Evolutionary conservation across 768 basidiomycete genomes (phyloP).

Genomic region (Amanita exitialis): DNA sequence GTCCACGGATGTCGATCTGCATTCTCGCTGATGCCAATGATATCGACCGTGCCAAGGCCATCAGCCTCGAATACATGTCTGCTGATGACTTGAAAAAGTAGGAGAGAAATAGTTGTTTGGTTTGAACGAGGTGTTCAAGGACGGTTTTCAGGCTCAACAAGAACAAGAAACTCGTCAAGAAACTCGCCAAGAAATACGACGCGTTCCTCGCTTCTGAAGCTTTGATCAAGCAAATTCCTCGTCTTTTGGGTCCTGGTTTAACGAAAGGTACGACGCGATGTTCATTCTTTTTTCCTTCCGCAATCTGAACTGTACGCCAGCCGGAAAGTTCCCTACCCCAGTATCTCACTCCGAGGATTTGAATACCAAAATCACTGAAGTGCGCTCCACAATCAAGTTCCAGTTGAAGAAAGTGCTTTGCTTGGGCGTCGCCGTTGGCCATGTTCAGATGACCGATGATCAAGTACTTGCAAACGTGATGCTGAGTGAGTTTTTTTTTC

Average conservation of each 20-base stretch:
- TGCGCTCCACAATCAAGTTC: slow-evolving; percentile 99
- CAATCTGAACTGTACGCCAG: slow-evolving; percentile 24
- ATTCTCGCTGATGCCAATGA: slow-evolving; percentile 99
- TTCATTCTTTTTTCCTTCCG: slow-evolving; percentile 3
- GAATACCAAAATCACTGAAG: slow-evolving; percentile 82
- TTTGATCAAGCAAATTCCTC: slow-evolving; percentile 99
- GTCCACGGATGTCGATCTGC: slow-evolving; percentile 98
- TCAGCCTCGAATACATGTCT: slow-evolving; percentile 97
- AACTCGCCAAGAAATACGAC: slow-evolving; percentile 99
- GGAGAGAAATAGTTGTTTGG: slow-evolving; percentile 9
- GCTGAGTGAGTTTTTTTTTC: slow-evolving; percentile 53
- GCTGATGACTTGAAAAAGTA: slow-evolving; percentile 99
- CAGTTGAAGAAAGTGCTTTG: slow-evolving; percentile 99
- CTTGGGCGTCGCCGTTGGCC: slow-evolving; percentile 97
- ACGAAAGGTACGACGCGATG: slow-evolving; percentile 70
- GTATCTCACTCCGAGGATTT: slow-evolving; percentile 90
- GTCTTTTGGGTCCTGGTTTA: slow-evolving; percentile 98
- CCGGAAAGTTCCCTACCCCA: slow-evolving; percentile 98
- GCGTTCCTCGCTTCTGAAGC: slow-evolving; percentile 97
- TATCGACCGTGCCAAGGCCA: slow-evolving; percentile 97
- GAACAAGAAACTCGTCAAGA: slow-evolving; percentile 99
- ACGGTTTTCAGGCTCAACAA: slow-evolving; percentile 76
- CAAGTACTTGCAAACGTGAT: slow-evolving; percentile 96
- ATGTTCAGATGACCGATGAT: slow-evolving; percentile 96
- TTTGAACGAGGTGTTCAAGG: neutral